These are phyloP conservation scores for Leccinum incarnatum DNA, from an alignment of 768 basidiomycete genomes.

Conservation along the genomic window DNA sequence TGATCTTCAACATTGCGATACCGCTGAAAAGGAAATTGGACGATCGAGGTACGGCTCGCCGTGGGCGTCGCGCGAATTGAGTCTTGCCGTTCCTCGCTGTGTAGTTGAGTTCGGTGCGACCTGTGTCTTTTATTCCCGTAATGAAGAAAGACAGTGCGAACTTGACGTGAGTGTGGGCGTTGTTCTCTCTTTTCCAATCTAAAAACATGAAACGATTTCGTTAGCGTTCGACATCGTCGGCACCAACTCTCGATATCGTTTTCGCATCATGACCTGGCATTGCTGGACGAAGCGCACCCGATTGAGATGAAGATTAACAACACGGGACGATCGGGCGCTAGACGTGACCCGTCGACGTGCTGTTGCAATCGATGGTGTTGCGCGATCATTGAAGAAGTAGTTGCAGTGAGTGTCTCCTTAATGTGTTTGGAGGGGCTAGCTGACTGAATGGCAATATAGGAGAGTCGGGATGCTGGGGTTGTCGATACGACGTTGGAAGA, in stretches of 20 bases:
- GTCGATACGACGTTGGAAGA: slow-evolving; percentile 51
- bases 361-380: slow-evolving; percentile 68
- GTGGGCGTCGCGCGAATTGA: slow-evolving; percentile 34
- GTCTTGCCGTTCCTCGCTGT: slow-evolving; percentile 35
- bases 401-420: slow-evolving; percentile 42
- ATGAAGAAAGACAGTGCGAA: slow-evolving; percentile 44
- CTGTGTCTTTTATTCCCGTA: slow-evolving; percentile 52
- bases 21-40: slow-evolving; percentile 43
- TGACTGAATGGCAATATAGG: slow-evolving; percentile 28
- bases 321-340: slow-evolving; percentile 61
- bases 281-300: slow-evolving; percentile 77
- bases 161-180: slow-evolving; percentile 42
- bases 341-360: slow-evolving; percentile 65
- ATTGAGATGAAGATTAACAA: slow-evolving; percentile 71
- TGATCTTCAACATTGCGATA: background rate
- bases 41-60: slow-evolving; percentile 60
- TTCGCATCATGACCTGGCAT: slow-evolving; percentile 64
- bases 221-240: slow-evolving; percentile 60
- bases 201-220: slow-evolving; percentile 1
- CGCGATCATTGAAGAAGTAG: slow-evolving; percentile 40
- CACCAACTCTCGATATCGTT: slow-evolving; percentile 57
- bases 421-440: background rate
- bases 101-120: slow-evolving; percentile 56
- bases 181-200: background rate
- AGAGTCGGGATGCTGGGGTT: slow-evolving; percentile 45